Base-by-base conservation (phyloP, 2,329 filamentous ascomycete genomes). In the Colletotrichum nymphaeae region DNA sequence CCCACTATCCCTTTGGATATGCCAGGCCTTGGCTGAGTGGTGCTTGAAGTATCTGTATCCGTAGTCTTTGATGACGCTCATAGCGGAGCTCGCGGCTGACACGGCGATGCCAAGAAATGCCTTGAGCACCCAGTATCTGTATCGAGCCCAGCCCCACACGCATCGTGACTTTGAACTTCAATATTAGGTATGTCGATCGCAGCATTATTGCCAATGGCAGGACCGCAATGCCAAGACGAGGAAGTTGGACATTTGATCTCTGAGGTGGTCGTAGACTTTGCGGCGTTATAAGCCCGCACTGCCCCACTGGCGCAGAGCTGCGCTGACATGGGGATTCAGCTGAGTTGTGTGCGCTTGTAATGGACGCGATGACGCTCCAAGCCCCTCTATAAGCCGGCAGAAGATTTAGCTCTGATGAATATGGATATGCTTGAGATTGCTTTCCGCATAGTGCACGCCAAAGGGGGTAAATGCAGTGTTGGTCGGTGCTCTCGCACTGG, bases 241-340 rank as follows among this genome's bases (percentile, higher is more conserved):
- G 46, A 58, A 32, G n/a, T 28, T 19, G 11, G 53, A 19, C 59
- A 24, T 30, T 49, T 63, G 59, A 59, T 64, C 5, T 26, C 60
- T 30, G 28, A 32, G 9, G 32, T 22, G 7, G 46, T 4, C 19
- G 6, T 49, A 49, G 42, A n/a, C 42, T 49, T 49, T n/a, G 6
- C 42, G 30, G 22, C 26, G 19, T n/a, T 30, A 11, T 22, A 46
- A 32, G 26, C 46, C 53, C 52, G 32, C 63, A 42, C 59, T 42
- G 69, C 65, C 69, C 69, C 66, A 14, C 22, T 55, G 42, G 24
- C 59, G n/a, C 30, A 68, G 19, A 22, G n/a, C 22, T 53, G 30
- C 24, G 64, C 22, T 63, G 35, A 64, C 22, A 52, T 35, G 49
- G 57, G 57, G 26, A 67, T 49, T 30, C 46, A 55, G 22, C 22